A percentile compares a stretch with the other conserved stretches of the same genome.
Conservation (phyloP, 73 alveolate species). For the Paramecium primaurelia region DNA sequence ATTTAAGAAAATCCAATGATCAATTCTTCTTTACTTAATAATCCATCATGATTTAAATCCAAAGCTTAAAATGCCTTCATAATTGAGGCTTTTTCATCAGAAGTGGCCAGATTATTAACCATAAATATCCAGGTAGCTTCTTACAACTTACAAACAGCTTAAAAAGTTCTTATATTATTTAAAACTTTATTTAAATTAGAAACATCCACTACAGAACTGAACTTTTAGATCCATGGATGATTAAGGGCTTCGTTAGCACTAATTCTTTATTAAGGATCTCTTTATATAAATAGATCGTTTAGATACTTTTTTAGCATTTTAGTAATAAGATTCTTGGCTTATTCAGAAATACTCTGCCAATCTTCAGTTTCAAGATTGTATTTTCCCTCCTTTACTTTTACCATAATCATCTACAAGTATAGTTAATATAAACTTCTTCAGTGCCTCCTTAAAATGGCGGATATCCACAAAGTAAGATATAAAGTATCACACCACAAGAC, state of each 20-base stretch:
- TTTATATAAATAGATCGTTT: neutral
- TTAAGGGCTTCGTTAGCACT: constrained; percentile 25
- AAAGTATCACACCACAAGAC: constrained; percentile 63
- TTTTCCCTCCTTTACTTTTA: constrained; percentile 43
- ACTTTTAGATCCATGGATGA: constrained; percentile 42
- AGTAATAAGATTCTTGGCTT: constrained; percentile 36
- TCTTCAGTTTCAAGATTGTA: constrained; percentile 33
- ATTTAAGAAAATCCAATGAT: constrained; percentile 61
- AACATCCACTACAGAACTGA: neutral
- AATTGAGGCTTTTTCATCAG: constrained; percentile 61
- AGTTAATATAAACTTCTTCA: constrained; percentile 3
- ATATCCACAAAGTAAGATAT: constrained; percentile 49
- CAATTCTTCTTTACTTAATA: constrained; percentile 66
- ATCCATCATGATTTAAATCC: constrained; percentile 71
- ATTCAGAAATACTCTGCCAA: constrained; percentile 45
- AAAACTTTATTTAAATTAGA: neutral
- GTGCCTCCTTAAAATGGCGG: constrained; percentile 49
- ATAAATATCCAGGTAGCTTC: constrained; percentile 65
- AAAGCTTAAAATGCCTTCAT: constrained; percentile 58
- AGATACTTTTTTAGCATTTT: constrained; percentile 37
- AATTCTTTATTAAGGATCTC: constrained; percentile 22
- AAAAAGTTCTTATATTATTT: constrained; percentile 42
- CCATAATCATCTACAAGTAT: constrained; percentile 29
- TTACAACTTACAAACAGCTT: constrained; percentile 3
- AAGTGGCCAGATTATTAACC: constrained; percentile 66